Evolutionary conservation across 768 basidiomycete species (phyloP).

Genomic region (Lactarius sp.): DNA sequence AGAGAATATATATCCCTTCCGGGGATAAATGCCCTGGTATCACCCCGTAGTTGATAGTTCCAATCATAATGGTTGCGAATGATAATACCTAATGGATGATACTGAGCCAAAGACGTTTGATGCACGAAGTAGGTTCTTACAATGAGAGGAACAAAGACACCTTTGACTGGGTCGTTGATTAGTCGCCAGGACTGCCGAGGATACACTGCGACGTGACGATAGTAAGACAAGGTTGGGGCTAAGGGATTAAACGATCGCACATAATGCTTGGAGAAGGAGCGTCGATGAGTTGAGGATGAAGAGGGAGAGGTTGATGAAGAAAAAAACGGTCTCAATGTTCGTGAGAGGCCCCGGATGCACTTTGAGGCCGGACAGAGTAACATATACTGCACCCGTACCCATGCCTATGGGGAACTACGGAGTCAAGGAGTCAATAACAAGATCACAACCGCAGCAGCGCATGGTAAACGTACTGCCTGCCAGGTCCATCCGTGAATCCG

Average conservation of each 20-base stretch:
- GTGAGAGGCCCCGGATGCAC: conserved; percentile 33
- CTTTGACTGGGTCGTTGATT: conserved; percentile 42
- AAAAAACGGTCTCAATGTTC: conserved; percentile 41
- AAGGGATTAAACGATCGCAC: conserved; percentile 29
- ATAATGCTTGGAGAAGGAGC: conserved; percentile 40
- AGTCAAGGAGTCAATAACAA: conserved; percentile 2
- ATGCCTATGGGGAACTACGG: conserved; percentile 45
- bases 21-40: conserved; percentile 35
- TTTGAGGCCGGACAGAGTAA: conserved; percentile 42
- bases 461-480: conserved; percentile 40
- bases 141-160: conserved; percentile 41
- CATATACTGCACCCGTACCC: conserved; percentile 47
- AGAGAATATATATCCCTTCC: conserved; percentile 38
- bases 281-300: conserved; percentile 42
- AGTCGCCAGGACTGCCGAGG: conserved; percentile 40
- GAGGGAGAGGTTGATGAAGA: conserved; percentile 42
- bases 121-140: conserved; percentile 25
- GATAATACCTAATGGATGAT: conserved; percentile 37
- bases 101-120: not conserved
- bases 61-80: conserved; percentile 47
- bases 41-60: conserved; percentile 44
- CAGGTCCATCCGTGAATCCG: conserved; percentile 50
- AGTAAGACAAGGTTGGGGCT: not conserved
- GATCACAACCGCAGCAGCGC: not conserved
- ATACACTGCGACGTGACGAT: conserved; percentile 34